phyloP scores from a whole-genome alignment of 176 grass and related monocot genomes.

The Cocos nucifera region DNA sequence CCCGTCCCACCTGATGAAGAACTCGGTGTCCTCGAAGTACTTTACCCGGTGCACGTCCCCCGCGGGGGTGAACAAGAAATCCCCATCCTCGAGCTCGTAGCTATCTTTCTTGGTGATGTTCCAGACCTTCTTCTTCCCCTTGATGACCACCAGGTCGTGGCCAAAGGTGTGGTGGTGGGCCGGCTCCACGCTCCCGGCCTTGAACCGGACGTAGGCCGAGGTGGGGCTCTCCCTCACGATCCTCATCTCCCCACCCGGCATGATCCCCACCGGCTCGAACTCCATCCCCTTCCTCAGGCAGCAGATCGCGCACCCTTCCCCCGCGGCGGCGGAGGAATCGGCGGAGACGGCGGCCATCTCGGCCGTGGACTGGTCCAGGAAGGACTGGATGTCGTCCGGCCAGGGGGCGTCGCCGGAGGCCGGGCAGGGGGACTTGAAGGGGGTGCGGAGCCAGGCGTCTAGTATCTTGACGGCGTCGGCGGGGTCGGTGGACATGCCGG shows the following conservation, averaged over 20 bases:
- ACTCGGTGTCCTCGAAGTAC: slow-evolving; percentile 78
- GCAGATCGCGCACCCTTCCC: slow-evolving; percentile 55
- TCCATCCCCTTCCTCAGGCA: slow-evolving; percentile 73
- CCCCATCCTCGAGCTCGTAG: slow-evolving; percentile 59
- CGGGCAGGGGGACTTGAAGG: slow-evolving; percentile 73
- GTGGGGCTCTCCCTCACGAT: slow-evolving; percentile 89
- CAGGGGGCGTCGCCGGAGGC: slow-evolving; percentile 59
- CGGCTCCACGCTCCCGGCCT: slow-evolving; percentile 87
- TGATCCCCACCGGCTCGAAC: slow-evolving; percentile 73
- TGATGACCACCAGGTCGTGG: slow-evolving; percentile 82
- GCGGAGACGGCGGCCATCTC: slow-evolving; percentile 77
- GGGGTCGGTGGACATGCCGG: slow-evolving; percentile 44
- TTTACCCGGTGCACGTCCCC: slow-evolving; percentile 80
- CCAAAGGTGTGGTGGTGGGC: slow-evolving; percentile 95
- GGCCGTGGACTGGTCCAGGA: slow-evolving; percentile 51
- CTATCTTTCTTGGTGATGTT: slow-evolving; percentile 89
- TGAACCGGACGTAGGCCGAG: slow-evolving; percentile 81
- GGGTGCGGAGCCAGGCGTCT: slow-evolving; percentile 67
- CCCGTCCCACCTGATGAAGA: slow-evolving; percentile 94
- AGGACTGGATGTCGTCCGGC: slow-evolving; percentile 55
- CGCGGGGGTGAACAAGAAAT: slow-evolving; percentile 83
- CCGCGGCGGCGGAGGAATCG: background rate
- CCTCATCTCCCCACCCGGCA: slow-evolving; percentile 87
- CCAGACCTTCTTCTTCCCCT: slow-evolving; percentile 87
- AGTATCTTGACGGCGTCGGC: slow-evolving; percentile 41